These are phyloP conservation scores for Apiospora sp. DNA, from an alignment of 2,329 filamentous ascomycete species.

Conservation along the genomic window DNA sequence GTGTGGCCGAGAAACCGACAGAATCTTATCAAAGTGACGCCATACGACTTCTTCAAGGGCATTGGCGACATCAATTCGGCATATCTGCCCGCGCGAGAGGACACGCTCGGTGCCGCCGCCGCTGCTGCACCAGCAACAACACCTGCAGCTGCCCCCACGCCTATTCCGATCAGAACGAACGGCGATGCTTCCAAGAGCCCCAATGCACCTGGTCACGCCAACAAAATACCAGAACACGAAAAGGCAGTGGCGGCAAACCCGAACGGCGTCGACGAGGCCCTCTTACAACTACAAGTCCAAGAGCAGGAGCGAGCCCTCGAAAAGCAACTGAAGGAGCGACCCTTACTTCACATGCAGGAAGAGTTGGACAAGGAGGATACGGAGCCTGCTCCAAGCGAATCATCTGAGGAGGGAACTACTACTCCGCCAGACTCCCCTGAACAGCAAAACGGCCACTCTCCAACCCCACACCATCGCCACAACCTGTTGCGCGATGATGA, in stretches of 20 bases:
- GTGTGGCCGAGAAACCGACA: conserved; percentile 92
- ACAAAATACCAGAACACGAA: conserved; percentile 33
- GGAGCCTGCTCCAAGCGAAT: conserved; percentile 49
- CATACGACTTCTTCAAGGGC: conserved; percentile 97
- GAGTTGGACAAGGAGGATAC: conserved; percentile 87
- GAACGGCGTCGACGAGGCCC: conserved; percentile 41
- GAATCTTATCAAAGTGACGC: conserved; percentile 92
- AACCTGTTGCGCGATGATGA: conserved; percentile 90
- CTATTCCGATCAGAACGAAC: conserved; percentile 33
- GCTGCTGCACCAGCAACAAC: conserved; percentile 31
- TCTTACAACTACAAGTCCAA: conserved; percentile 78
- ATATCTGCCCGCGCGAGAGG: conserved; percentile 82
- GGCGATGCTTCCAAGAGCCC: conserved; percentile 28
- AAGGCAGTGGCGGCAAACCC: conserved; percentile 1
- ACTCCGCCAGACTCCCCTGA: conserved; percentile 3
- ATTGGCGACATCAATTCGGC: conserved; percentile 99
- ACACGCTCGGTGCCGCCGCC: background rate
- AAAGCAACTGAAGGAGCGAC: conserved; percentile 88
- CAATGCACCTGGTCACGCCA: conserved; percentile 25
- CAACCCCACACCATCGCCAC: conserved; percentile 60
- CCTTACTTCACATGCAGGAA: conserved; percentile 90
- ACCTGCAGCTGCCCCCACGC: conserved; percentile 29
- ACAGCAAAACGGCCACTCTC: conserved; percentile 37
- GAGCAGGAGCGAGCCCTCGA: conserved; percentile 89
- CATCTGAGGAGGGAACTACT: conserved; percentile 6